Evolutionary conservation across 352 stramenopile species (phyloP), one percentile per base, ranked within the genome.

Genomic region (Globisporangium apiculatum): DNA sequence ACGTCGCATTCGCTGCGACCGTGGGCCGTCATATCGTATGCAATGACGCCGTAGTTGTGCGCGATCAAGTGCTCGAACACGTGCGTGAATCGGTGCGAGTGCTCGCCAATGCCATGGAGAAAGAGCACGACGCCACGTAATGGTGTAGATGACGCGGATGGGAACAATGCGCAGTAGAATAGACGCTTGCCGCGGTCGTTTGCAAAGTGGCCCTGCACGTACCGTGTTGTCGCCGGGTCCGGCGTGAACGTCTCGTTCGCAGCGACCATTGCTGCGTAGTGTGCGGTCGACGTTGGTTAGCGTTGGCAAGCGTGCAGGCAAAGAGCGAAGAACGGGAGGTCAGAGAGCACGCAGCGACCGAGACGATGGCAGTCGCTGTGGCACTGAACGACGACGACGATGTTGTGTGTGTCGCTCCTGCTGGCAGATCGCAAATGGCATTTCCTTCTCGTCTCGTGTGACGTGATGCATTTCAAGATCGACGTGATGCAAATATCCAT

Each of bases 1-100:
- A 56, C 52, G 42, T 84, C 76, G 58, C 66, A 68, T 41, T 86
- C 74, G 65, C 80, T 88, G 11, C 66, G 57, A 7, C 80, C 80
- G 53, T 90, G 80, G 17, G 64, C 60, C 35, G 85, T 42, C 64
- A 87, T 69, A 58, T 90, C 80, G 65, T 87, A 86, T 7, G 80
- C 71, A 57, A 87, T 62, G 35, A 88, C 77, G 47, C 66, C 77
- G 48, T 76, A 88, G 47, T 73, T 67, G 10, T 66, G 45, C 7
- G 61, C 51, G 49, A 71, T 72, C 55, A 91, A 58, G 24, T 74
- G 65, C 37, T 72, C 64, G 51, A 74, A 88, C n/a, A 88, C 62
- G 59, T 87, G 73, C 18, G 58, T 64, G 66, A 84, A 91, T 12
- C 80, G 72, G 36, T 75, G 66, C 48, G 67, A 69, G 73, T 88